Base-by-base conservation (phyloP, 768 basidiomycete genomes). In the Gloeophyllum trabeum region DNA sequence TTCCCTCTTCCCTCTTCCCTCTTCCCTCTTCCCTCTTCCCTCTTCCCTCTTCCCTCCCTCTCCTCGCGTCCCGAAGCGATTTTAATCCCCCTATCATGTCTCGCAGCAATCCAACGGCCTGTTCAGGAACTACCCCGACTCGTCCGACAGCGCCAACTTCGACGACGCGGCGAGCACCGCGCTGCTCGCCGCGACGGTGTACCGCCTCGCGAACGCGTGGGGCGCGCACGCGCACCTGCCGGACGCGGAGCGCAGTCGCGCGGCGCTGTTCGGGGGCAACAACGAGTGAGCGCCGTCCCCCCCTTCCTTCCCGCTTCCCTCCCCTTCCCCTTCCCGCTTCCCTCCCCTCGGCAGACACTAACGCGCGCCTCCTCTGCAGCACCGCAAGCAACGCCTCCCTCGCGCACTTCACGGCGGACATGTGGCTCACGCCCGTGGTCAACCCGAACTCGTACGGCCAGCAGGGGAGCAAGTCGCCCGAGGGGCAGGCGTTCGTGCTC, bases 401-500 rank as follows among this genome's bases (percentile, higher is more conserved):
- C 35, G 49, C 48, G 18, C 76, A 81, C 51, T 70, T 85, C 46
- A 69, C 67, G 0, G n/a, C 47, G 6, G 61, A 76, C 28, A 80
- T 84, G 2, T 84, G 81, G 77, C 59, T 89, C 20, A 65, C 62
- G 4, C 84, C 84, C 4, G 86, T 90, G 14, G 84, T 84, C 3
- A 66, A 93, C 52, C 89, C 90, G 0, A 56, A 81, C 41, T 55
- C 63, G 2, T 79, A 68, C 51, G 61, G 64, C 0, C 7, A 47
- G 1, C 44, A 71, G 45, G 80, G 82, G 0, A 44, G 58, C 0
- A 18, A 73, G 16, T 84, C 81, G 45, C 73, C 89, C 2, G 90
- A 93, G 57, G 79, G 69, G 0, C 70, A 92, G 61, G 84, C 82
- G 5, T 93, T 93, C 57, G 74, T 84, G 7, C 56, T 92, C 4